Evolutionary conservation across 116 monocot genomes (phyloP).

Genomic region (Dioscorea cayenensis): DNA sequence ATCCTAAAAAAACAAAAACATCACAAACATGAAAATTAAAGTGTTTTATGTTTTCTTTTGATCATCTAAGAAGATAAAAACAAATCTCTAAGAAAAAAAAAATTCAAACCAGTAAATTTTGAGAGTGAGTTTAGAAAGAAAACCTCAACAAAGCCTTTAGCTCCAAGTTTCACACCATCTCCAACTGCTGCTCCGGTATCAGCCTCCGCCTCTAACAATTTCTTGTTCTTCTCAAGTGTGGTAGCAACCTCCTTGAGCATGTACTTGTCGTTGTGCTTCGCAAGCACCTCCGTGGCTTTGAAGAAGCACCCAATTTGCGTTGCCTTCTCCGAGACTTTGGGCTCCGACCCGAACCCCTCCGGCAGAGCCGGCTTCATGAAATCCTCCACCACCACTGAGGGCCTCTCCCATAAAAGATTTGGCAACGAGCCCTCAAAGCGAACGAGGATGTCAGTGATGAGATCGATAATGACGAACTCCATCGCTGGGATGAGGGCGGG

Average conservation of each 20-base stretch:
- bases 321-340: conserved; percentile 59
- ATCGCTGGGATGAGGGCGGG: conserved; percentile 60
- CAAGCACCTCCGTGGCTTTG: conserved; percentile 78
- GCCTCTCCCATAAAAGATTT: conserved; percentile 90
- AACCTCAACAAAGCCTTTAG: background rate
- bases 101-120: background rate
- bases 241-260: conserved; percentile 90
- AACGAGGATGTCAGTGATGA: conserved; percentile 90
- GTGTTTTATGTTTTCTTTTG: too few relatives aligned
- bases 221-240: conserved; percentile 89
- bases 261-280: conserved; percentile 97
- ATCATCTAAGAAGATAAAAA: too few relatives aligned
- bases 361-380: conserved; percentile 39
- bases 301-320: conserved; percentile 55
- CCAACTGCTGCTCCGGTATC: background rate
- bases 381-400: conserved; percentile 86
- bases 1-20: too few relatives aligned
- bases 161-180: background rate
- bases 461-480: conserved; percentile 96
- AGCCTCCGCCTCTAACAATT: conserved; percentile 47
- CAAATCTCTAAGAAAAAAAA: too few relatives aligned
- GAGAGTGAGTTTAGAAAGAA: background rate
- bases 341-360: conserved; percentile 12
- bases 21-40: too few relatives aligned
- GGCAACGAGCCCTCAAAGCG: conserved; percentile 79